phyloP scores from a whole-genome alignment of 352 stramenopile genomes.

The Halophytophthora polymorphica region DNA sequence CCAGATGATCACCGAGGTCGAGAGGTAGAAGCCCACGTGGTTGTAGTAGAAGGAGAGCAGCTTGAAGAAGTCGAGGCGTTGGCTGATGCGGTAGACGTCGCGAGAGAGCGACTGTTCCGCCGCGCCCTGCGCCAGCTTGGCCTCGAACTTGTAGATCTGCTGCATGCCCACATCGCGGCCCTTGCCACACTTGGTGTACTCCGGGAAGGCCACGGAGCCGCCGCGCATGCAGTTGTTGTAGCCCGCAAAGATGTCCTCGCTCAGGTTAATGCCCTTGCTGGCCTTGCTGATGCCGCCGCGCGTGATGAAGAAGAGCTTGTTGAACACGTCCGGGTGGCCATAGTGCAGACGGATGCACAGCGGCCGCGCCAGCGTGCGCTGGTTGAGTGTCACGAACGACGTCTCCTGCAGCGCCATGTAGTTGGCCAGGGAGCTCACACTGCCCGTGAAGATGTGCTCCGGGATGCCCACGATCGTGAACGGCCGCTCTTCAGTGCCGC shows the following conservation, averaged over 20 bases:
- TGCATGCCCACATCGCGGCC: conserved; percentile 99
- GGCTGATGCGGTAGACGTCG: conserved; percentile 97
- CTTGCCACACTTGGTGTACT: conserved; percentile 99
- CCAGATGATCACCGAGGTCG: conserved; percentile 96
- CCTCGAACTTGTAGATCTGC: conserved; percentile 99
- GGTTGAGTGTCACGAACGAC: conserved; percentile 97
- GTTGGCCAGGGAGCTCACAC: conserved; percentile 97
- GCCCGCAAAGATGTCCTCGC: conserved; percentile 99
- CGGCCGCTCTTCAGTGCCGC: conserved; percentile 63
- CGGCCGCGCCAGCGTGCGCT: conserved; percentile 95
- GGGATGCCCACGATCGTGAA: conserved; percentile 97
- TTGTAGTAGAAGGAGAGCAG: conserved; percentile 99
- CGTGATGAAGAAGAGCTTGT: conserved; percentile 99
- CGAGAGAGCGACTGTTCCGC: conserved; percentile 97
- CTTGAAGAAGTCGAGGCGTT: conserved; percentile 98
- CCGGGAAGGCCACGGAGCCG: conserved; percentile 96
- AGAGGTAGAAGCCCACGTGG: conserved; percentile 98
- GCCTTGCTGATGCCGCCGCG: conserved; percentile 98
- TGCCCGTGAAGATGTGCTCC: conserved; percentile 99
- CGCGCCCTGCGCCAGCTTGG: conserved; percentile 96
- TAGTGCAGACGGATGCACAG: conserved; percentile 98
- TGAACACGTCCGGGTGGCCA: conserved; percentile 98
- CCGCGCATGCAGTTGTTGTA: conserved; percentile 99
- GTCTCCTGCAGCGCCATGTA: conserved; percentile 99
- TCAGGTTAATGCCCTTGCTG: conserved; percentile 99